These are phyloP conservation scores for Aspergillus egyptiacus DNA, from an alignment of 495 filamentous ascomycete genomes.

Conservation along the genomic window DNA sequence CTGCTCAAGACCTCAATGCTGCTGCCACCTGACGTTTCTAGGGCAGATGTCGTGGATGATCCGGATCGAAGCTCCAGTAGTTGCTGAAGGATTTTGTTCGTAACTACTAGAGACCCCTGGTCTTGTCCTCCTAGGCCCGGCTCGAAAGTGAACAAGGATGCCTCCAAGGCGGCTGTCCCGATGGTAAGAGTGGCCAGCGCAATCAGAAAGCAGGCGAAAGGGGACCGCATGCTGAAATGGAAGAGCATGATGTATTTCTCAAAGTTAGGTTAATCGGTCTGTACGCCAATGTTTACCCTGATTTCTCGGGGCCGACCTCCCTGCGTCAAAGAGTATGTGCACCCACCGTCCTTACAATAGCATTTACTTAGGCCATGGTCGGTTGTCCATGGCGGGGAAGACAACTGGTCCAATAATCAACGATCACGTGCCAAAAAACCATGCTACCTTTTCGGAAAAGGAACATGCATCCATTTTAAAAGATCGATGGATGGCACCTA, in stretches of 20 bases:
- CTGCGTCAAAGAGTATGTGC: not conserved
- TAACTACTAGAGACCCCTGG: conserved; percentile 15
- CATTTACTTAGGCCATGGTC: too few relatives aligned
- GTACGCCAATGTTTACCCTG: too few relatives aligned
- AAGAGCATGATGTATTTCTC: not conserved
- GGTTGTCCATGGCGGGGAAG: too few relatives aligned
- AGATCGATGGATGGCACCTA: too few relatives aligned
- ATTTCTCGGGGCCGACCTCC: too few relatives aligned
- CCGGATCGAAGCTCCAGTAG: conserved; percentile 51
- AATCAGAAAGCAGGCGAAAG: conserved; percentile 27
- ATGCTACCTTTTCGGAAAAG: too few relatives aligned
- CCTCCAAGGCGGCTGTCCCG: conserved; percentile 27
- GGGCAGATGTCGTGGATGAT: conserved; percentile 44
- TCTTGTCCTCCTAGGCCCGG: not conserved
- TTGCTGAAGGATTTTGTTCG: conserved; percentile 45
- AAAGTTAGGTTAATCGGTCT: too few relatives aligned
- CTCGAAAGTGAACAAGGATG: conserved; percentile 36
- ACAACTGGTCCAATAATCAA: too few relatives aligned
- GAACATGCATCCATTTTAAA: too few relatives aligned
- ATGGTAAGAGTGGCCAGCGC: conserved; percentile 22
- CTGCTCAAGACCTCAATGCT: conserved; percentile 43
- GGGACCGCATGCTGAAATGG: conserved; percentile 24
- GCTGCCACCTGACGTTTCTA: conserved; percentile 39
- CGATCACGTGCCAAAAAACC: too few relatives aligned
- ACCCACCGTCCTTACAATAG: too few relatives aligned